Evolutionary conservation across 768 basidiomycete genomes (phyloP).

Genomic region (Boletus vinaceobasis): DNA sequence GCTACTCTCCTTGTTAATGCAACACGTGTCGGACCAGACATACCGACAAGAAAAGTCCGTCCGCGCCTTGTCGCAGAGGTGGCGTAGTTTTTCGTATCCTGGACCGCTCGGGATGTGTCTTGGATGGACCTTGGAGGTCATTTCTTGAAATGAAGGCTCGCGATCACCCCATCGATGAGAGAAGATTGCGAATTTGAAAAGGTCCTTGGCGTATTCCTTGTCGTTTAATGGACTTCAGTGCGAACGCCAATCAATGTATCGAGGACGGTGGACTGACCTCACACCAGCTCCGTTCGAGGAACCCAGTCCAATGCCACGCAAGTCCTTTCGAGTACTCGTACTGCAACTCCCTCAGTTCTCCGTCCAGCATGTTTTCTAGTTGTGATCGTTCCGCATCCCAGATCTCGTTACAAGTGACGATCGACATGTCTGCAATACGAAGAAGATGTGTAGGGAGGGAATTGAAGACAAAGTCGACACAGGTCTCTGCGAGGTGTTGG

Average conservation of each 20-base stretch:
- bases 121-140: neutral
- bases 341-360: neutral
- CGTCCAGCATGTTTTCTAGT: neutral
- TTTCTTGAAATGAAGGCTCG: constrained; percentile 1
- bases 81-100: constrained; percentile 5
- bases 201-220: constrained; percentile 6
- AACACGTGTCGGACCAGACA: constrained; percentile 14
- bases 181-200: constrained; percentile 9
- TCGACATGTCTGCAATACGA: constrained; percentile 3
- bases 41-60: constrained; percentile 6
- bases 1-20: constrained; percentile 12
- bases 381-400: constrained; percentile 2
- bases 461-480: constrained; percentile 6
- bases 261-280: neutral
- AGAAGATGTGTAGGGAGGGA: constrained; percentile 6
- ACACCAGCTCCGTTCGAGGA: constrained; percentile 7
- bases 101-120: neutral
- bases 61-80: constrained; percentile 7
- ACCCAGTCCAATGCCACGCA: constrained; percentile 2
- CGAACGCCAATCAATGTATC: too few species aligned
- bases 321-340: constrained; percentile 3
- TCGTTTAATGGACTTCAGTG: neutral
- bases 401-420: constrained; percentile 4
- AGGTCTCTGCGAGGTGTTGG: constrained; percentile 2
- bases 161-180: constrained; percentile 10